Percentiles rank a stretch among this genome's conserved stretches.
Evolutionary conservation across 192 early-diverging fungal species (phyloP).

Genomic region (Linnemannia elongata): DNA sequence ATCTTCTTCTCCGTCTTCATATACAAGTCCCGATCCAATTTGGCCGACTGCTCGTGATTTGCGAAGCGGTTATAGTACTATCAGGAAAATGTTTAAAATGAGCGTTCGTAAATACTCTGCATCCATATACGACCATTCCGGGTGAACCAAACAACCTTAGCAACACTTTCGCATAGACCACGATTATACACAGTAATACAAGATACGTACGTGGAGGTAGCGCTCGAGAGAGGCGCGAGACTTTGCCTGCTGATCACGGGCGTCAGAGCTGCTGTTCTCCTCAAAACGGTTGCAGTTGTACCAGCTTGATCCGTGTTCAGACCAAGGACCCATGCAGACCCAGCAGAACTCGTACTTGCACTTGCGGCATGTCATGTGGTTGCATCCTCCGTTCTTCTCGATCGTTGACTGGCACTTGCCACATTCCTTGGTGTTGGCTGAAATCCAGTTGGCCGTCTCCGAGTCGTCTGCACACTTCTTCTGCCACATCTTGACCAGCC

Average conservation of each 20-base stretch:
- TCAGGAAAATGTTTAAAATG: not conserved
- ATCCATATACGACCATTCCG: constrained; percentile 2
- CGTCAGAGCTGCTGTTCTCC: constrained; percentile 87
- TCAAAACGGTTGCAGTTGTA: constrained; percentile 98
- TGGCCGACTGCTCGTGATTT: constrained; percentile 98
- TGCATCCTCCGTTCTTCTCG: constrained; percentile 99
- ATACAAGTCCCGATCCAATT: constrained; percentile 83
- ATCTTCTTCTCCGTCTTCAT: constrained; percentile 92
- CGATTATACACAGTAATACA: no score
- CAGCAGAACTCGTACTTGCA: constrained; percentile 99
- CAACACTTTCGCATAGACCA: not conserved
- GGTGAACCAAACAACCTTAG: not conserved
- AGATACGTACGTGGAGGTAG: constrained; percentile 88
- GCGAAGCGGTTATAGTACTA: constrained; percentile 97
- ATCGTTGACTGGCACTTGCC: constrained; percentile 93
- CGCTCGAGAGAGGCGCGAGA: constrained; percentile 88
- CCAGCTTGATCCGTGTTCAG: constrained; percentile 93
- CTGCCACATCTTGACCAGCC: constrained; percentile 85
- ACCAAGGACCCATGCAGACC: constrained; percentile 98
- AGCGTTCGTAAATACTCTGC: not conserved
- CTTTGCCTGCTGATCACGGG: constrained; percentile 88
- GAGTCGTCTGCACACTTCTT: constrained; percentile 98
- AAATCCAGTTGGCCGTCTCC: constrained; percentile 98
- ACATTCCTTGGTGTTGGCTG: constrained; percentile 95
- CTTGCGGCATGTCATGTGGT: constrained; percentile 99